phyloP scores from a whole-genome alignment of 768 basidiomycete genomes.

The Cantharellus cinnabarinus region DNA sequence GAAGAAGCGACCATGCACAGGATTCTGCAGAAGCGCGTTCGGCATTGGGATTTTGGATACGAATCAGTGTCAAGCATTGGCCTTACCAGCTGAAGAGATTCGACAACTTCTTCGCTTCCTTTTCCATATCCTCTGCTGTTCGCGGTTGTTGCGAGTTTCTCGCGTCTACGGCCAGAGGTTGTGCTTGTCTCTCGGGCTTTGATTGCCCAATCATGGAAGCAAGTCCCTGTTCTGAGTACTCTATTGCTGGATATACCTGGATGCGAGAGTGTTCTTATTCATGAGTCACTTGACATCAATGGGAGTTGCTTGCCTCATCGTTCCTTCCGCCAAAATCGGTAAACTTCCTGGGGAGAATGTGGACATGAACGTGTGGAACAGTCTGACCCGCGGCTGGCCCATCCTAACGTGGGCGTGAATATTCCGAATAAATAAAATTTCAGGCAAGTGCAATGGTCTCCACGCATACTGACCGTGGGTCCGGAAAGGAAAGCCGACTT shows the following conservation, averaged over 20 bases:
- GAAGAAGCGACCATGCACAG: too few species aligned
- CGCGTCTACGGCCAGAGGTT: constrained; percentile 36
- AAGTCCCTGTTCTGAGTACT: constrained; percentile 12
- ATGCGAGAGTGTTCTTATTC: neutral
- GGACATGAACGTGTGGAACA: constrained; percentile 93
- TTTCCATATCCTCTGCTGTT: constrained; percentile 53
- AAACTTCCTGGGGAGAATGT: constrained; percentile 65
- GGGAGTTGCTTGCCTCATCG: constrained; percentile 12
- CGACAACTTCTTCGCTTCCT: constrained; percentile 51
- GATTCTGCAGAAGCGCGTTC: too few species aligned
- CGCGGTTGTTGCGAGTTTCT: constrained; percentile 38
- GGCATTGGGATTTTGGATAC: too few species aligned
- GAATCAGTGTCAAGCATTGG: too few species aligned
- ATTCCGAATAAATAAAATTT: constrained; percentile 1
- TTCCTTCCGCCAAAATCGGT: constrained; percentile 21
- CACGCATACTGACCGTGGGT: constrained; percentile 5
- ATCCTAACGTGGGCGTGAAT: constrained; percentile 30
- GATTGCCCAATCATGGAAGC: constrained; percentile 13
- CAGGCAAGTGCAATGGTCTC: neutral
- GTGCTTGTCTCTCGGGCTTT: constrained; percentile 6
- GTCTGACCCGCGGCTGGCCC: constrained; percentile 69
- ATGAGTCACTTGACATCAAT: neutral
- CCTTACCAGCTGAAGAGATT: constrained; percentile 24
- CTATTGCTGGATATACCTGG: constrained; percentile 57
- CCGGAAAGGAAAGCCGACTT: constrained; percentile 5